Evolutionary conservation across 768 basidiomycete genomes (phyloP).

Genomic region (Termitomyces sp.): DNA sequence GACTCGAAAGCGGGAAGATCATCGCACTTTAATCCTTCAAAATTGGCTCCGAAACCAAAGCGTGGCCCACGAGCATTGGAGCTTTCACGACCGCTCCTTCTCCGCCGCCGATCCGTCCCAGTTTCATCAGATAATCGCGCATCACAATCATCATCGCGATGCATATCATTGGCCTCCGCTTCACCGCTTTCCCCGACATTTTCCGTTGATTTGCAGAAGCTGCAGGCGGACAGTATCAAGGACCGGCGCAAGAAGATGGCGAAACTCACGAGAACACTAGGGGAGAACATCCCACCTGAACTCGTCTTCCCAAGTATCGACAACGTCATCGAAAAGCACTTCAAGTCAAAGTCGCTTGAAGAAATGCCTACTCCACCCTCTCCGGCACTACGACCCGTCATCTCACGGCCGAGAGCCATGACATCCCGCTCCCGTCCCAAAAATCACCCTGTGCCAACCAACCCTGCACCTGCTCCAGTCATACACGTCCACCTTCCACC

Average conservation of each 20-base stretch:
- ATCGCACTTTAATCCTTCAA: neutral
- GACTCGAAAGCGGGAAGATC: neutral
- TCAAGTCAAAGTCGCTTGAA: neutral
- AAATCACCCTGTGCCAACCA: neutral
- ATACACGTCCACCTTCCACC: neutral
- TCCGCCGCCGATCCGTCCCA: slow-evolving; percentile 15
- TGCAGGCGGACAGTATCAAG: slow-evolving; percentile 25
- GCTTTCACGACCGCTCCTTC: slow-evolving; percentile 15
- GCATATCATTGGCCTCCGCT: slow-evolving; percentile 11
- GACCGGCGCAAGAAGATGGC: slow-evolving; percentile 36
- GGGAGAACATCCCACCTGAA: slow-evolving; percentile 45
- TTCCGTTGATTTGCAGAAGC: slow-evolving; percentile 13
- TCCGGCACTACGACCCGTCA: neutral
- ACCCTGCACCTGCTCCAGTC: neutral
- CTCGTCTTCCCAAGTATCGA: slow-evolving; percentile 29
- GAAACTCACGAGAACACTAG: slow-evolving; percentile 46
- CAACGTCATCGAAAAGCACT: neutral
- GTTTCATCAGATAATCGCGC: slow-evolving; percentile 12
- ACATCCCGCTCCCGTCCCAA: neutral
- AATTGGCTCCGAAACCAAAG: slow-evolving; percentile 3
- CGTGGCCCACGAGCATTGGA: slow-evolving; percentile 6
- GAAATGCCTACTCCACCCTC: neutral
- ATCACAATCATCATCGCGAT: slow-evolving; percentile 8
- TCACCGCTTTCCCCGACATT: slow-evolving; percentile 20
- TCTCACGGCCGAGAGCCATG: slow-evolving; percentile 8